Percentiles rank a stretch among this genome's conserved stretches.
phyloP scores from a whole-genome alignment of 2,329 filamentous ascomycete genomes.

The Ophiostoma australiae region DNA sequence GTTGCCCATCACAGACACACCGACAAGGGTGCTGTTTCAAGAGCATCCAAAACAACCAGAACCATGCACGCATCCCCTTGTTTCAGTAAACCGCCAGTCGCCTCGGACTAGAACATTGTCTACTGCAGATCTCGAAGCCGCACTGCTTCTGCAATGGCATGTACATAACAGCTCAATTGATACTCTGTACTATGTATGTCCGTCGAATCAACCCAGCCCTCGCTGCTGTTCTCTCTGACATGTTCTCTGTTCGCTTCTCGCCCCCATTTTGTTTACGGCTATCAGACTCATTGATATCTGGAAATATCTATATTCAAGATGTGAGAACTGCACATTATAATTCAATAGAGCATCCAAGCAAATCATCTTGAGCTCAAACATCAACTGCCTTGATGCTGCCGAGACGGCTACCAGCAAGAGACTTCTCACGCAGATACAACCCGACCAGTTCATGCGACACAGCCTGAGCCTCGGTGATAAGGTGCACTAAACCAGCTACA shows the following conservation, averaged over 20 bases:
- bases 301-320: too few relatives aligned
- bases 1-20: neutral
- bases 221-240: neutral
- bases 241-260: neutral
- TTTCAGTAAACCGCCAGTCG: neutral
- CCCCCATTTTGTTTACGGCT: neutral
- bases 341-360: too few relatives aligned
- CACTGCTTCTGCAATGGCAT: neutral
- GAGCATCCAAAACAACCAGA: slow-evolving; percentile 6
- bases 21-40: neutral
- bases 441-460: neutral
- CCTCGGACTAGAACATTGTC: neutral
- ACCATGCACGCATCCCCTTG: slow-evolving; percentile 1
- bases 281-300: too few relatives aligned
- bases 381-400: too few relatives aligned
- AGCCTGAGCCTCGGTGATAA: neutral
- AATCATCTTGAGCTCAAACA: too few relatives aligned
- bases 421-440: neutral
- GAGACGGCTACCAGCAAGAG: too few relatives aligned
- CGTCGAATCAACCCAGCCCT: neutral
- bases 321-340: too few relatives aligned
- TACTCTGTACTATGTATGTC: neutral
- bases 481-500: neutral
- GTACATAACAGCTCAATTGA: too few relatives aligned
- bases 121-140: neutral